These are phyloP conservation scores for Medicago ruthenica DNA, from an alignment of 306 rosid species.

Conservation along the genomic window DNA sequence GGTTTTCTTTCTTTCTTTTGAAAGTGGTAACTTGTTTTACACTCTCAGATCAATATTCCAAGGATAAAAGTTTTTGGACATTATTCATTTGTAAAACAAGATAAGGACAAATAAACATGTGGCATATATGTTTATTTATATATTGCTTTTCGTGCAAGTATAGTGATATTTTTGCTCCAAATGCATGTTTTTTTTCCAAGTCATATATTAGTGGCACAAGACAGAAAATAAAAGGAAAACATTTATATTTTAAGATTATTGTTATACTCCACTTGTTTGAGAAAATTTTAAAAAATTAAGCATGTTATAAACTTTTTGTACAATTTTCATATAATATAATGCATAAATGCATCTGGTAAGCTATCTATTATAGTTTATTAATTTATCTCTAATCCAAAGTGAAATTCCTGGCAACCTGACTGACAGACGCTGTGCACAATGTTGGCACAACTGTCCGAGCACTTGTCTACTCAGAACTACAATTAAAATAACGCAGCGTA, in stretches of 20 bases:
- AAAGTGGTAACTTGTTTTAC: conserved; percentile 14
- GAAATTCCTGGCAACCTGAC: too few relatives aligned
- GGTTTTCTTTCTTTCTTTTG: conserved; percentile 28
- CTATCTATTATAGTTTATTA: conserved; percentile 11
- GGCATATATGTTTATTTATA: background rate
- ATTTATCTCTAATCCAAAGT: conserved; percentile 26
- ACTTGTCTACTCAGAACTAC: too few relatives aligned
- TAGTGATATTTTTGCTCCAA: conserved; percentile 25
- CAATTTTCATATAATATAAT: background rate
- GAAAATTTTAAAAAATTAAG: background rate
- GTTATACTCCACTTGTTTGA: background rate
- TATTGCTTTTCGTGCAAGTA: conserved; percentile 58
- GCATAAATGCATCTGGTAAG: conserved; percentile 3
- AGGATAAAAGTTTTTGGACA: too few relatives aligned
- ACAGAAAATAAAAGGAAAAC: background rate
- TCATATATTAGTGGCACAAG: conserved; percentile 17
- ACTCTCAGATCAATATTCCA: background rate
- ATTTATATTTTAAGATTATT: background rate
- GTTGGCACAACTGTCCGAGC: too few relatives aligned
- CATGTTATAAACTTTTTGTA: background rate
- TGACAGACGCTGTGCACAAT: too few relatives aligned
- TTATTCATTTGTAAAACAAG: too few relatives aligned
- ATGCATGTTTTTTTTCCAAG: background rate
- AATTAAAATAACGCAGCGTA: too few relatives aligned
- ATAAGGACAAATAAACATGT: too few relatives aligned